Evolutionary conservation across 2,329 filamentous ascomycete genomes (phyloP).

Genomic region (Chrysoporthe austroafricana): DNA sequence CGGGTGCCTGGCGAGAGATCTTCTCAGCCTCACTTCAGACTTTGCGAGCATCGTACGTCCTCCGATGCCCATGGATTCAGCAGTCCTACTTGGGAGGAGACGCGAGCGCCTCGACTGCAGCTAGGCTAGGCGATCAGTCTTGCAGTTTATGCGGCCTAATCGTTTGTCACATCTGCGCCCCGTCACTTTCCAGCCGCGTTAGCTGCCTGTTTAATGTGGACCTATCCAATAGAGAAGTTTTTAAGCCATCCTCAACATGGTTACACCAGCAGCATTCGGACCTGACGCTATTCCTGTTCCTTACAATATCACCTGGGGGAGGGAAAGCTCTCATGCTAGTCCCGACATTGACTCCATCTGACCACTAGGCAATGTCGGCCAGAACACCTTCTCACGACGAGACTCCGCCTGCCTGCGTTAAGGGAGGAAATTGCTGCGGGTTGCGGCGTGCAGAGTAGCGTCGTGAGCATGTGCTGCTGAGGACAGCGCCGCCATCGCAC

Average conservation of each 20-base stretch:
- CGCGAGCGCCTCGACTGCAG: constrained; percentile 9
- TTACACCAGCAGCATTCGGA: constrained; percentile 1
- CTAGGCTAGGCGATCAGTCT: constrained; percentile 5
- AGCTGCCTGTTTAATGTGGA: constrained; percentile 1
- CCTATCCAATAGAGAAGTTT: constrained; percentile 10
- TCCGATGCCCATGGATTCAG: not conserved
- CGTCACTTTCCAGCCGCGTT: constrained; percentile 2
- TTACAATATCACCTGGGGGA: constrained; percentile 7
- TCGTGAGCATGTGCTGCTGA: not conserved
- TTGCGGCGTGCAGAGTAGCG: not conserved
- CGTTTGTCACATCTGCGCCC: constrained; percentile 10
- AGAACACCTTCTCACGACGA: not conserved
- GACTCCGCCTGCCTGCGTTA: not conserved
- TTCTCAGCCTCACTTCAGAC: not conserved
- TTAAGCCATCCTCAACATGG: constrained; percentile 3
- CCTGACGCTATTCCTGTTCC: constrained; percentile 24
- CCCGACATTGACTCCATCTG: not conserved
- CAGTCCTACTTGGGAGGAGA: not conserved
- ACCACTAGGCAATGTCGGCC: not conserved
- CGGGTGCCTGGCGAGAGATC: not conserved
- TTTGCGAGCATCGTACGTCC: not conserved
- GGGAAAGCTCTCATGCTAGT: not conserved
- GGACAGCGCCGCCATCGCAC: not conserved
- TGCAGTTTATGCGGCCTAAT: constrained; percentile 14
- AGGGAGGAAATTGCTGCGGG: constrained; percentile 8